phyloP scores from a whole-genome alignment of 305 asterid species.

The Lippia alba region DNA sequence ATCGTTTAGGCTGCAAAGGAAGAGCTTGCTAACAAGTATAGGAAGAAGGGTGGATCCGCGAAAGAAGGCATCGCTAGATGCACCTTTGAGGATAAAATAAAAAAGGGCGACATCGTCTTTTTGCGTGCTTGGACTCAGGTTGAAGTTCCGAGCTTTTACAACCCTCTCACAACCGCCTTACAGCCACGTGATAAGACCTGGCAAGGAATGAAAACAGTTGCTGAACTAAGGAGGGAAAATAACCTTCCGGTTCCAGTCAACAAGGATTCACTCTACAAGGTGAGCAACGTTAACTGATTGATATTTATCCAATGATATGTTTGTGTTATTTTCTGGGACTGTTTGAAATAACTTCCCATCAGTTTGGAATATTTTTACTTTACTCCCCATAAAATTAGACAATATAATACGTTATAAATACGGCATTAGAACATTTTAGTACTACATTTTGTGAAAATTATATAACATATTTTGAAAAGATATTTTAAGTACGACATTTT shows the following conservation, averaged over 20 bases:
- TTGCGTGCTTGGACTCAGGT: slow-evolving; percentile 98
- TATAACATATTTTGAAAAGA: no score
- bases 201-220: slow-evolving; percentile 95
- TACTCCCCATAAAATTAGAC: no score
- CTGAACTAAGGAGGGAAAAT: slow-evolving; percentile 83
- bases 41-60: slow-evolving; percentile 76
- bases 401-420: no score
- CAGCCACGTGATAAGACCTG: slow-evolving; percentile 85
- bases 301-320: slow-evolving; percentile 14
- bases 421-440: no score
- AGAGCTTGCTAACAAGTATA: slow-evolving; percentile 74
- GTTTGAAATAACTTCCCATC: no score
- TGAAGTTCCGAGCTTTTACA: slow-evolving; percentile 88
- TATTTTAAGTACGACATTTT: no score
- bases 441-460: no score
- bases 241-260: slow-evolving; percentile 76
- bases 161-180: slow-evolving; percentile 89
- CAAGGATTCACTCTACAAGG: slow-evolving; percentile 91
- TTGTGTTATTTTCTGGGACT: slow-evolving; percentile 8
- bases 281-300: slow-evolving; percentile 28
- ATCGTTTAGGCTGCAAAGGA: slow-evolving; percentile 80
- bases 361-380: no score
- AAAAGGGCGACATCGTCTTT: slow-evolving; percentile 88
- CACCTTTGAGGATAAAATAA: slow-evolving; percentile 92
- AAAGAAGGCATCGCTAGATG: slow-evolving; percentile 97